A percentile compares a stretch with the other conserved stretches of the same genome.
These are phyloP conservation scores for Albophoma yamanashiensis DNA, from an alignment of 2,329 filamentous ascomycete genomes.

Conservation along the genomic window DNA sequence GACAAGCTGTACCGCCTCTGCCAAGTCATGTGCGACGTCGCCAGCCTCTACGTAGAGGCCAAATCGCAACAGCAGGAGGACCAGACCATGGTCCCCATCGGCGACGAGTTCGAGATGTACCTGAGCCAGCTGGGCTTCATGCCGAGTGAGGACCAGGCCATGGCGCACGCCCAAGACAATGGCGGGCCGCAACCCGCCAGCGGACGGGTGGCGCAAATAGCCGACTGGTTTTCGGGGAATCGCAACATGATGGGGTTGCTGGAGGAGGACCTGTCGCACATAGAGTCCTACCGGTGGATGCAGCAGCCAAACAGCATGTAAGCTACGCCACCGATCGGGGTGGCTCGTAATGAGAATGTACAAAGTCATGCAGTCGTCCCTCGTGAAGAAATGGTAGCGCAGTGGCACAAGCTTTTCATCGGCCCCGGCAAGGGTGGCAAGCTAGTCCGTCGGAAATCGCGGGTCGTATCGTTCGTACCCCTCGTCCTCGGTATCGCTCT, in stretches of 20 bases:
- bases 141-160: slow-evolving; percentile 24
- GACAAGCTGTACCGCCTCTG: slow-evolving; percentile 52
- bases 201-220: slow-evolving; percentile 34
- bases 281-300: slow-evolving; percentile 26
- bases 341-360: not conserved
- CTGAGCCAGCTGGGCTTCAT: slow-evolving; percentile 53
- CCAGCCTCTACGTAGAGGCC: slow-evolving; percentile 50
- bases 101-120: slow-evolving; percentile 54
- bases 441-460: slow-evolving; percentile 44
- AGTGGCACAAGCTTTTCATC: not conserved
- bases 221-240: slow-evolving; percentile 57
- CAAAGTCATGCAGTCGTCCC: not conserved
- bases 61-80: slow-evolving; percentile 38
- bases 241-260: slow-evolving; percentile 54
- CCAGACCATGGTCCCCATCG: slow-evolving; percentile 36
- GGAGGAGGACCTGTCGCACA: slow-evolving; percentile 47
- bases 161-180: slow-evolving; percentile 11
- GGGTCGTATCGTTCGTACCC: slow-evolving; percentile 61
- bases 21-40: slow-evolving; percentile 50
- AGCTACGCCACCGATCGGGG: not conserved
- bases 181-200: slow-evolving; percentile 12
- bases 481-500: slow-evolving; percentile 60
- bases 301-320: slow-evolving; percentile 6
- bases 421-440: no score
- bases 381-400: not conserved